Base-by-base conservation (phyloP, 495 filamentous ascomycete genomes). In the Penicillium silybi region DNA sequence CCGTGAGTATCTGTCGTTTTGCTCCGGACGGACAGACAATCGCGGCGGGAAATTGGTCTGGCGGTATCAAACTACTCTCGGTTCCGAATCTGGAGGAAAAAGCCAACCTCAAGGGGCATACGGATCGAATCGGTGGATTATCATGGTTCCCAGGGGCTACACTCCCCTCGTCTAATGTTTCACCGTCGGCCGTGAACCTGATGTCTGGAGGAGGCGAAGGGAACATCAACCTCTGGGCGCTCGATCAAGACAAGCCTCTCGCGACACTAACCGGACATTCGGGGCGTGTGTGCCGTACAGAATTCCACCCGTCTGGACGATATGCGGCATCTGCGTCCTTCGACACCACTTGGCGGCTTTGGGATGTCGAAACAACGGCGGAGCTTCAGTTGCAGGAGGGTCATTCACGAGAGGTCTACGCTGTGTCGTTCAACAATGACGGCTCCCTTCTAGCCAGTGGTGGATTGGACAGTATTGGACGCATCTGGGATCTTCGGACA, bases 331-430 rank as follows among this genome's bases (percentile, higher is more conserved):
- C 91, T 0, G 93, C 93, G 1, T 96, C 90, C 1, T 92, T 89
- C 60, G 93, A 99, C 64, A 97, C 92, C 3, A 96, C 92, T 0
- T 99, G 93, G 93, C 83, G 93, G 20, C 70, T 99, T 49, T 99
- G 95, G 95, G 95, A 99, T 62, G 80, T 97, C 0, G 82, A 88
- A 47, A 92, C 85, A 1, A 86, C 80, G 0, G 85, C 85, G 3
- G 92, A 97, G 58, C 74, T 98, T 4, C 76, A 92, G 0, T 72
- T 96, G 3, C 95, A 97, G 72, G 93, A 99, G 74, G 93, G 95
- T 4, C 93, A 99, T 66, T 91, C 88, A 6, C 81, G 89, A 29
- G 95, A 95, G 45, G 92, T 96, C 11, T 97, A 92, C 57, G 78
- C 91, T 3, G 81, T 97, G 19, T 78, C 83, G 46, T 96, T 96